These are phyloP conservation scores for Eucalyptus fibrosa DNA, from an alignment of 345 rosid genomes.

Conservation along the genomic window DNA sequence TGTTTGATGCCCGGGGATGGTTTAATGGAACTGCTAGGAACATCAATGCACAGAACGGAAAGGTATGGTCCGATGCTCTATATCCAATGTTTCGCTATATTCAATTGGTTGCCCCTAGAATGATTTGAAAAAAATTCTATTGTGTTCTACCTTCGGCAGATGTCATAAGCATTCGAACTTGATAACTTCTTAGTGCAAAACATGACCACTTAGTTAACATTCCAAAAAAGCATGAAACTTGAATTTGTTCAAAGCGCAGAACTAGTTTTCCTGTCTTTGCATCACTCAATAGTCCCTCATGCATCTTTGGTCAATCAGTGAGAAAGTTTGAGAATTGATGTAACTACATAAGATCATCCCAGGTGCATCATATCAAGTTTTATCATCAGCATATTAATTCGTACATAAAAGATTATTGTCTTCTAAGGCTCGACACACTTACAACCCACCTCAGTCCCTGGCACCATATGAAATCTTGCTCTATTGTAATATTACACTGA, in stretches of 20 bases:
- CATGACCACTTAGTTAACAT: neutral
- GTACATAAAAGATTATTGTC: neutral
- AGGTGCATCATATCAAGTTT: neutral
- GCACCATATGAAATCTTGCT: neutral
- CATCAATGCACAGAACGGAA: constrained; percentile 18
- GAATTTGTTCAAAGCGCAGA: neutral
- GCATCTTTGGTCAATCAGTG: neutral
- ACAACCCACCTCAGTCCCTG: neutral
- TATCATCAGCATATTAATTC: neutral
- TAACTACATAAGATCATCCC: neutral
- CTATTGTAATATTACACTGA: neutral
- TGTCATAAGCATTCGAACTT: neutral
- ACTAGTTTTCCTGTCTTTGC: neutral
- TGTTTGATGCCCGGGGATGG: constrained; percentile 41
- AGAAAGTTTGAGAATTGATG: neutral
- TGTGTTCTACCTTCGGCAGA: neutral
- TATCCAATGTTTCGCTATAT: neutral
- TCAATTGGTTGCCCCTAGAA: neutral
- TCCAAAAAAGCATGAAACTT: neutral
- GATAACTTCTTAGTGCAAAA: neutral
- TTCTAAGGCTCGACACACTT: neutral
- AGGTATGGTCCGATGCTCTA: neutral
- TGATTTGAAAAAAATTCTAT: neutral
- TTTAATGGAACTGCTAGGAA: constrained; percentile 51
- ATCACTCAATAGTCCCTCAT: neutral